Percentiles rank a stretch among this genome's conserved stretches.
Evolutionary conservation across 2,329 filamentous ascomycete genomes (phyloP).

Genomic region (Elsinoe ampelina): DNA sequence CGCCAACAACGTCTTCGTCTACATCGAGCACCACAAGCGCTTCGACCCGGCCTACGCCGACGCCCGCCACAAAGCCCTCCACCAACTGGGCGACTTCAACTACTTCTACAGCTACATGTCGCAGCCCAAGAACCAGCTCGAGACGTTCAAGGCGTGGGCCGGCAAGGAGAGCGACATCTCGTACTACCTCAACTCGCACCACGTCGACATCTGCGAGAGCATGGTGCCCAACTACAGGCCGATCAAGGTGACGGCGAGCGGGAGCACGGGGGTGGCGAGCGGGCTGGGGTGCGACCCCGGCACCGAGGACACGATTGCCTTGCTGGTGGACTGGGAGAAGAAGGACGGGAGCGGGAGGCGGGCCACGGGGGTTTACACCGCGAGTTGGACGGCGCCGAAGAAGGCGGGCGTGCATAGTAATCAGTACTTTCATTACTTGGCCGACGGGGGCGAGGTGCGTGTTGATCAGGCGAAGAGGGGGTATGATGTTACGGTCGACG

Average conservation of each 20-base stretch:
- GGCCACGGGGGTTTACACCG: conserved; percentile 84
- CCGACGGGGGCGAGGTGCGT: conserved; percentile 70
- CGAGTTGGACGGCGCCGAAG: conserved; percentile 88
- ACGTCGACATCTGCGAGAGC: conserved; percentile 84
- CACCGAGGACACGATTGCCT: conserved; percentile 88
- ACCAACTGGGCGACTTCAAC: conserved; percentile 78
- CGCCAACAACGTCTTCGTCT: conserved; percentile 75
- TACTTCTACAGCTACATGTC: conserved; percentile 98
- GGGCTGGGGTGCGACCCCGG: conserved; percentile 66
- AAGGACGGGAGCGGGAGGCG: conserved; percentile 57
- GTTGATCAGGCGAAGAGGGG: conserved; percentile 90
- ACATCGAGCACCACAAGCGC: conserved; percentile 93
- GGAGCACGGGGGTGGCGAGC: conserved; percentile 68
- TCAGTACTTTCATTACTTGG: conserved; percentile 96
- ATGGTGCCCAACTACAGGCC: conserved; percentile 81
- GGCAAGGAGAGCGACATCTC: conserved; percentile 87
- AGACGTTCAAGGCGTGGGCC: conserved; percentile 93
- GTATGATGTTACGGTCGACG: conserved; percentile 88
- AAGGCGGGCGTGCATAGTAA: conserved; percentile 92
- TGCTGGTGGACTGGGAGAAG: conserved; percentile 82
- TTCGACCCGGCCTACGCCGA: conserved; percentile 90
- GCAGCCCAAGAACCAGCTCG: conserved; percentile 80
- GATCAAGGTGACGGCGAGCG: conserved; percentile 67
- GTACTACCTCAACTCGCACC: conserved; percentile 93
- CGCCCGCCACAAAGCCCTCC: conserved; percentile 65